These are phyloP conservation scores for Microdochium bolleyi DNA, from an alignment of 2,329 filamentous ascomycete species.

Conservation along the genomic window DNA sequence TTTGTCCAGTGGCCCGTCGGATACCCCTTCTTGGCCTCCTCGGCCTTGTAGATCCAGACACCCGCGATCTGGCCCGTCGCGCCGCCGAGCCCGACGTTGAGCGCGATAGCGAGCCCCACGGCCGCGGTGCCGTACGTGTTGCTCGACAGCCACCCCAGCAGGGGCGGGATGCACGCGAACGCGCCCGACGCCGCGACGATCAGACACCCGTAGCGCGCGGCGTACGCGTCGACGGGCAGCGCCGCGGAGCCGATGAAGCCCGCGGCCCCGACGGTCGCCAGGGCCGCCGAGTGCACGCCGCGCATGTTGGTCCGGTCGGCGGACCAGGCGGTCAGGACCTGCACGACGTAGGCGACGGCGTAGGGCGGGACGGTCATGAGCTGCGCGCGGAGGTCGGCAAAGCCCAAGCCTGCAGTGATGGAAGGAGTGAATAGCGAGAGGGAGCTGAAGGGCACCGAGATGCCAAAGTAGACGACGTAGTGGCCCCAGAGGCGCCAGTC, in stretches of 20 bases:
- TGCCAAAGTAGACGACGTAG: conserved; percentile 42
- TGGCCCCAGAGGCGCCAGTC: conserved; percentile 62
- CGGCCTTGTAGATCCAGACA: conserved; percentile 65
- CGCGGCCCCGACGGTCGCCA: conserved; percentile 33
- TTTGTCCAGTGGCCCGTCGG: conserved; percentile 65
- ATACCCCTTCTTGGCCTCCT: conserved; percentile 53
- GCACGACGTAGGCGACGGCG: conserved; percentile 36
- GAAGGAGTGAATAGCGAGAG: conserved; percentile 44
- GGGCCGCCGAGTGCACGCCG: conserved; percentile 32
- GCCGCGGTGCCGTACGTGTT: conserved; percentile 60
- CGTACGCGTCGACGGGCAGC: conserved; percentile 51
- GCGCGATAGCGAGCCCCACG: conserved; percentile 59
- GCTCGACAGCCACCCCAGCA: conserved; percentile 63
- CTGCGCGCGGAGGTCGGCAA: conserved; percentile 40
- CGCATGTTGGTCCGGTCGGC: conserved; percentile 55
- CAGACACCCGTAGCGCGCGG: conserved; percentile 58
- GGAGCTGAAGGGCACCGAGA: conserved; percentile 24
- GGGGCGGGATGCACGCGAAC: conserved; percentile 61
- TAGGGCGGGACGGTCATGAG: conserved; percentile 63
- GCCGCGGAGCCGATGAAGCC: conserved; percentile 55
- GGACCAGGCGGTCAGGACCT: conserved; percentile 44
- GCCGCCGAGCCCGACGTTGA: conserved; percentile 60
- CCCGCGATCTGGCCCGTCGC: conserved; percentile 65
- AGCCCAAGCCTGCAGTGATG: conserved; percentile 38
- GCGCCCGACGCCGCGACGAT: conserved; percentile 60